Conservation (phyloP, 2,329 filamentous ascomycete species). For the Cladosporium oxysporum region DNA sequence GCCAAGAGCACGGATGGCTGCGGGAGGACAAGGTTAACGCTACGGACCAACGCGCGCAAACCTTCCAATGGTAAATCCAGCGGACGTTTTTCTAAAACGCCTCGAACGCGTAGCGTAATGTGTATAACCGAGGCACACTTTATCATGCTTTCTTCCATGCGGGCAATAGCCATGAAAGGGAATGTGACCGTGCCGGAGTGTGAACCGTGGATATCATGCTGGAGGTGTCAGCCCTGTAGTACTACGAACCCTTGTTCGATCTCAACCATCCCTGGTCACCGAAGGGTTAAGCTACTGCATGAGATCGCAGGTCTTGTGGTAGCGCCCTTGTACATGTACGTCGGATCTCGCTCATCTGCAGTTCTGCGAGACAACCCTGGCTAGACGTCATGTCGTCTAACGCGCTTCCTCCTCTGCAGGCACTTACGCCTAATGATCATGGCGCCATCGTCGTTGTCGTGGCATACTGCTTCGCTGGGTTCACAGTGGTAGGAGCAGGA, state of each 20-base stretch:
- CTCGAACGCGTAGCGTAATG: not conserved
- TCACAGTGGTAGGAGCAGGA: constrained; percentile 14
- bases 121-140: not conserved
- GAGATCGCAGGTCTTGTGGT: not conserved
- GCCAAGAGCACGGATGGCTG: not conserved
- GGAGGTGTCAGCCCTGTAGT: not conserved
- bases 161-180: not conserved
- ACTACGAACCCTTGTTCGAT: not conserved
- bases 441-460: constrained; percentile 20
- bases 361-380: not conserved
- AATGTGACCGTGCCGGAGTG: not conserved
- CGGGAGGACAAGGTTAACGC: not conserved
- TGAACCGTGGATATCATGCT: not conserved
- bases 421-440: constrained; percentile 12
- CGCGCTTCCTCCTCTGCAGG: constrained; percentile 17
- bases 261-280: not conserved
- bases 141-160: not conserved
- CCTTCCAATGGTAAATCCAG: not conserved
- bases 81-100: not conserved
- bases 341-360: not conserved
- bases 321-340: not conserved
- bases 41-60: not conserved
- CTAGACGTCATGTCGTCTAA: constrained; percentile 16
- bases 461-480: constrained; percentile 19
- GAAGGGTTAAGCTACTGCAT: not conserved